Evolutionary conservation across 305 asterid genomes (phyloP).

Genomic region (Fraxinus latifolia): DNA sequence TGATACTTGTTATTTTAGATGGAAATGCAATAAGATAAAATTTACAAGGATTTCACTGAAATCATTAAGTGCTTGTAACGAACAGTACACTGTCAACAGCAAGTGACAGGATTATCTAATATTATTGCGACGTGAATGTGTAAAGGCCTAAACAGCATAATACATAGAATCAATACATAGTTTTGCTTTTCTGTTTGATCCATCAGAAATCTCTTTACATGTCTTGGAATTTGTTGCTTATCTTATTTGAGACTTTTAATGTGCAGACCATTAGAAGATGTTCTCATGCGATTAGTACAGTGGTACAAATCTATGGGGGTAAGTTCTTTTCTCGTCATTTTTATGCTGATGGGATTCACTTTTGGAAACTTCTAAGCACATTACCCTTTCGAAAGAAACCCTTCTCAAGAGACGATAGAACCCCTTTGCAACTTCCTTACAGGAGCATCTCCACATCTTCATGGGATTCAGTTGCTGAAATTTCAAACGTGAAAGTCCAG

Average conservation of each 20-base stretch:
- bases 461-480: conserved; percentile 56
- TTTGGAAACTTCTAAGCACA: conserved; percentile 72
- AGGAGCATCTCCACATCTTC: conserved; percentile 38
- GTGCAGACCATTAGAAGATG: conserved; percentile 70
- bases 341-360: conserved; percentile 62
- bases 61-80: neutral
- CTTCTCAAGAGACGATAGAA: conserved; percentile 40
- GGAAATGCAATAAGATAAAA: neutral
- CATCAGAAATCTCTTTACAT: neutral
- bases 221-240: neutral
- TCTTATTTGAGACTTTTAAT: neutral
- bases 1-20: neutral
- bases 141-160: neutral
- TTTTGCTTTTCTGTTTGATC: neutral
- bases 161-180: neutral
- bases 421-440: conserved; percentile 70
- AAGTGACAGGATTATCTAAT: neutral
- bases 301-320: conserved; percentile 76
- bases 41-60: neutral
- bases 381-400: conserved; percentile 71
- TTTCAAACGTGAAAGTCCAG: conserved; percentile 72
- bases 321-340: conserved; percentile 90
- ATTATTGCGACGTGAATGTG: neutral
- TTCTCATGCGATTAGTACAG: conserved; percentile 46
- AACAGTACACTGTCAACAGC: neutral